Conservation (phyloP, 1,284 basidiomycete species). For the Takashimella koratensis region DNA sequence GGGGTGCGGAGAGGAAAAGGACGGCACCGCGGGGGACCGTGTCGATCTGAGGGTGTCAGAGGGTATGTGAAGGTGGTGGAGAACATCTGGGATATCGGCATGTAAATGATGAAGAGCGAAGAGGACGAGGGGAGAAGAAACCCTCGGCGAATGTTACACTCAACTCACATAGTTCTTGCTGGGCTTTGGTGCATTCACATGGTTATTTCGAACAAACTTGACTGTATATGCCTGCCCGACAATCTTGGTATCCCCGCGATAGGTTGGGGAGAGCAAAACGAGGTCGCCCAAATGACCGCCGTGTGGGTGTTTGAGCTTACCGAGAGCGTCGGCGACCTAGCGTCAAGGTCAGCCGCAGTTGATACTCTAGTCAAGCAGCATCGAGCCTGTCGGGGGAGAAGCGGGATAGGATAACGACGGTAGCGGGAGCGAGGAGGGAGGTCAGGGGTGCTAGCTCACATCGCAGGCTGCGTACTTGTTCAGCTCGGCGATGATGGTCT, state of each 20-base stretch:
- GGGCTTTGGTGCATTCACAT: not conserved
- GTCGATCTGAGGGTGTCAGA: conserved; percentile 55
- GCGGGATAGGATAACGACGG: no score
- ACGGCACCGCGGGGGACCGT: conserved; percentile 64
- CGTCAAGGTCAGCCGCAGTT: no score
- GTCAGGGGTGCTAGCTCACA: no score
- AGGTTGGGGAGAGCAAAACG: conserved; percentile 56
- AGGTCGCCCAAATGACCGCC: conserved; percentile 85
- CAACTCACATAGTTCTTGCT: not conserved
- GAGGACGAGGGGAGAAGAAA: not conserved
- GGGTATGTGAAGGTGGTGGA: not conserved
- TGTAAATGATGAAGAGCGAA: no score
- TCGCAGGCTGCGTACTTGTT: not conserved
- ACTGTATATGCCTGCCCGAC: conserved; percentile 87
- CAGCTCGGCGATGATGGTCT: not conserved
- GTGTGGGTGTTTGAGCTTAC: conserved; percentile 70
- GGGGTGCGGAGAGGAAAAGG: conserved; percentile 59
- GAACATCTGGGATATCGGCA: no score
- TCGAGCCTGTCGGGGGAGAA: no score
- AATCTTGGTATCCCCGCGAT: conserved; percentile 51
- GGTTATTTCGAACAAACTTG: conserved; percentile 46
- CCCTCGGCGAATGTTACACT: not conserved
- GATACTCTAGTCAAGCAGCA: no score
- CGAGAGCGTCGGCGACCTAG: conserved; percentile 82
- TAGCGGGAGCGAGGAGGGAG: no score